phyloP scores from a whole-genome alignment of 331 rosid genomes.

The Malus hybrid region DNA sequence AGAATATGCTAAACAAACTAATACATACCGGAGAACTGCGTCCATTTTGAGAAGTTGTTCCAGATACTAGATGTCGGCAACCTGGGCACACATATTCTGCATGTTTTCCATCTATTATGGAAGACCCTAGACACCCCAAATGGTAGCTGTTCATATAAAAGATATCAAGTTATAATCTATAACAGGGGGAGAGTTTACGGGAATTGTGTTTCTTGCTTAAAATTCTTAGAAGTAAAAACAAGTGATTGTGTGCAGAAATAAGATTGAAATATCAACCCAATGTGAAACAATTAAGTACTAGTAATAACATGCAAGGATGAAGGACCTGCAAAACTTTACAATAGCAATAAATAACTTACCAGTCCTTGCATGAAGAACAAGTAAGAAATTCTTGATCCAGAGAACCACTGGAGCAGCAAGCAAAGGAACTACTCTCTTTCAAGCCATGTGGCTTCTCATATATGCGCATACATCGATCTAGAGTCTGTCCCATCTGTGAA shows the following conservation, averaged over 20 bases:
- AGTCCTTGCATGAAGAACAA: conserved; percentile 69
- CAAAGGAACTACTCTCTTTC: conserved; percentile 31
- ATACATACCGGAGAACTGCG: conserved; percentile 50
- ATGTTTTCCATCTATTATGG: conserved; percentile 12
- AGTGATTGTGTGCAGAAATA: background rate
- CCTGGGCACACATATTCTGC: conserved; percentile 41
- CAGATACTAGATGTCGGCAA: conserved; percentile 46
- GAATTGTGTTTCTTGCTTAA: background rate
- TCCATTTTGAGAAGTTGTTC: conserved; percentile 29
- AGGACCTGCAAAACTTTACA: background rate
- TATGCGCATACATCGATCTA: conserved; percentile 55
- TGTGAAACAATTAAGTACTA: background rate
- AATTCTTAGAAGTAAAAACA: background rate
- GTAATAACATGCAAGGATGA: background rate
- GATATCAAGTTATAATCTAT: background rate
- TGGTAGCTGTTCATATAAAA: conserved; percentile 65
- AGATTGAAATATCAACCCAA: conserved; percentile 9
- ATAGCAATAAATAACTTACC: conserved; percentile 48
- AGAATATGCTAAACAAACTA: conserved; percentile 2
- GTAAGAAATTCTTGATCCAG: conserved; percentile 41
- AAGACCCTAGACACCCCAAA: conserved; percentile 51
- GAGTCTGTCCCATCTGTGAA: conserved; percentile 51
- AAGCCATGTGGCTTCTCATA: conserved; percentile 33
- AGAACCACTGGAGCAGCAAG: conserved; percentile 40
- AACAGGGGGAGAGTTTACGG: background rate